A percentile compares a stretch with the other conserved stretches of the same genome.
These are phyloP conservation scores for Acacia pycnantha DNA, from an alignment of 331 rosid species.

Conservation along the genomic window DNA sequence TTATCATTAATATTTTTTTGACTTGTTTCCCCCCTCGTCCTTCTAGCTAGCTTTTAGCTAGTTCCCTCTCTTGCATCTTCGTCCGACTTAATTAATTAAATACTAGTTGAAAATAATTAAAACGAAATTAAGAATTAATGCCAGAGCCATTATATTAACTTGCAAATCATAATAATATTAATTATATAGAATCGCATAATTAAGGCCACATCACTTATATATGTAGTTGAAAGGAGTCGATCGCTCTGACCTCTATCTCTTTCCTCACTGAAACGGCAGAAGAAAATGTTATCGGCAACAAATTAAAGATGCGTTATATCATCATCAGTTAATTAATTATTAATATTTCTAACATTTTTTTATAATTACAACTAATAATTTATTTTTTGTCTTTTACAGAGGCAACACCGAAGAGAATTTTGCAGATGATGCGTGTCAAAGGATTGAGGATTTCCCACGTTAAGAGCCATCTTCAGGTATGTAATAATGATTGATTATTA, in stretches of 20 bases:
- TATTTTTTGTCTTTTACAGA: slow-evolving; percentile 44
- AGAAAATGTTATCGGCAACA: not conserved
- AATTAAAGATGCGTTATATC: not conserved
- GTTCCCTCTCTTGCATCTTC: not conserved
- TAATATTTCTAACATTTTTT: not conserved
- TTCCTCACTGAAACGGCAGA: not conserved
- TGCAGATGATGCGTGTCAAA: slow-evolving; percentile 69
- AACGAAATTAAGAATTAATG: not conserved
- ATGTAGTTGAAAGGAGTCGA: too few species aligned
- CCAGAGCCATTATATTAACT: not conserved
- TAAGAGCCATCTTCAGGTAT: slow-evolving; percentile 89
- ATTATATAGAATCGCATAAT: not conserved
- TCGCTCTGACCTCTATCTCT: not conserved
- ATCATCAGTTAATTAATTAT: not conserved
- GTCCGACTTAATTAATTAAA: not conserved
- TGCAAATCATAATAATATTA: not conserved
- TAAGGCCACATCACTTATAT: not conserved
- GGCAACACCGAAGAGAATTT: slow-evolving; percentile 73
- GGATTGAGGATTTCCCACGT: slow-evolving; percentile 70
- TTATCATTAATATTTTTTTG: not conserved
- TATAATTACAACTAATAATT: not conserved
- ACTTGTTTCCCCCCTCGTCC: not conserved
- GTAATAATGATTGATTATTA: not conserved
- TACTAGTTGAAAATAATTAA: not conserved
- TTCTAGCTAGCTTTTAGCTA: not conserved